Evolutionary conservation across 495 filamentous ascomycete genomes (phyloP).

Genomic region (Chaetomium tenue): DNA sequence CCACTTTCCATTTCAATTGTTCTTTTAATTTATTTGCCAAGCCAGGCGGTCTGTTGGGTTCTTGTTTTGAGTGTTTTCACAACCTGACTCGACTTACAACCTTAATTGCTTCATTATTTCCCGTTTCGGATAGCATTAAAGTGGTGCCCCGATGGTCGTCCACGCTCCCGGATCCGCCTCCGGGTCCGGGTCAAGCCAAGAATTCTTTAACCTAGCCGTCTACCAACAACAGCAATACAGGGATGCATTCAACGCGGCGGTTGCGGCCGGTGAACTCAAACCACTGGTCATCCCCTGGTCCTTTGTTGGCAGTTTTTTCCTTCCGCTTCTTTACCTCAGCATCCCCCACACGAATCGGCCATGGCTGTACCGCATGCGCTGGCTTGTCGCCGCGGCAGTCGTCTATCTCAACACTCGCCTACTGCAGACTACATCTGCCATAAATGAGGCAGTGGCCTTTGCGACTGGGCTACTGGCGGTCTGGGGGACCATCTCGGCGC

Average conservation of each 20-base stretch:
- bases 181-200: conserved; percentile 12
- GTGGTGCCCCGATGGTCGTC: conserved; percentile 3
- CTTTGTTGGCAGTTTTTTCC: conserved; percentile 47
- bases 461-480: conserved; percentile 62
- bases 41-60: neutral
- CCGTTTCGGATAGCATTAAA: neutral
- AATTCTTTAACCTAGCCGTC: conserved; percentile 14
- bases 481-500: conserved; percentile 67
- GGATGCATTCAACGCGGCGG: conserved; percentile 17
- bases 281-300: conserved; percentile 59
- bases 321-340: conserved; percentile 56
- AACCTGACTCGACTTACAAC: neutral
- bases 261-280: conserved; percentile 38
- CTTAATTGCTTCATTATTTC: neutral
- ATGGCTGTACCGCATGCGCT: conserved; percentile 51
- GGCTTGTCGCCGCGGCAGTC: conserved; percentile 50
- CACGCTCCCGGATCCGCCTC: neutral
- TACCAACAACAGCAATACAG: conserved; percentile 18
- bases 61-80: neutral
- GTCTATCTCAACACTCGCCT: conserved; percentile 42
- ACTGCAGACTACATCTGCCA: conserved; percentile 51
- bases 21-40: neutral
- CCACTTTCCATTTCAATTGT: neutral
- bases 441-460: conserved; percentile 62
- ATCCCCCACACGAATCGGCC: conserved; percentile 56